Evolutionary conservation across 148 eudicot species (phyloP), one percentile per base, ranked within the genome.

Genomic region (Drosera capensis): DNA sequence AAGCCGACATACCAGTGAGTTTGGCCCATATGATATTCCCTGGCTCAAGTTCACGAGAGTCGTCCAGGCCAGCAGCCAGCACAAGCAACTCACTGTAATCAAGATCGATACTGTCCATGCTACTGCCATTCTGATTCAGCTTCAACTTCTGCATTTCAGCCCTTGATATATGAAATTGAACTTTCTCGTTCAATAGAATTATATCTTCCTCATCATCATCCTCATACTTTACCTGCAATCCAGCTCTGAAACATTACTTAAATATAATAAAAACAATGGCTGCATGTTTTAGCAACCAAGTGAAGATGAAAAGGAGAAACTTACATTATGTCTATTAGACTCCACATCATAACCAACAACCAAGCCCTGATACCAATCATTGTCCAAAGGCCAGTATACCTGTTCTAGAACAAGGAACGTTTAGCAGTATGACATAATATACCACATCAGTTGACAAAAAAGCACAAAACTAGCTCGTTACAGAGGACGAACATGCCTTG

Each of bases 301-400:
- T 14, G 18, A 41, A 15, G 3, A 19, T 14, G 2, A 14, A 14
- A 41, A 14, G 17, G 45, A 34, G 3, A 2, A 34, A 34, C 69
- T 50, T 80, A 84, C 99, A 65, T 63, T 73, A 56, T 90, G 95
- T 36, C 65, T 48, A 7, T 60, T 67, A 28, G 74, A 68, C 56
- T 62, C 69, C 0, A 63, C 56, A 55, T 67, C 55, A 59, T 73
- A 81, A 43, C 71, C 68, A 49, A 45, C 63, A 18, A 90, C 52
- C 11, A 39, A 60, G 25, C 85, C 95, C 29, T 43, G 29, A 57
- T 90, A 90, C 95, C 95, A 90, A 56, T 63, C 83, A 54, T 64
- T 75, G 60, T 90, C 99, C 73, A 90, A 61, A 20, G 99, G 99
- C 99, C 99, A 90, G 62, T 71, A 90, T 28, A 84, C 86, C 99